These are phyloP conservation scores for Phytophthora europaea DNA, from an alignment of 352 stramenopile genomes.

Conservation along the genomic window DNA sequence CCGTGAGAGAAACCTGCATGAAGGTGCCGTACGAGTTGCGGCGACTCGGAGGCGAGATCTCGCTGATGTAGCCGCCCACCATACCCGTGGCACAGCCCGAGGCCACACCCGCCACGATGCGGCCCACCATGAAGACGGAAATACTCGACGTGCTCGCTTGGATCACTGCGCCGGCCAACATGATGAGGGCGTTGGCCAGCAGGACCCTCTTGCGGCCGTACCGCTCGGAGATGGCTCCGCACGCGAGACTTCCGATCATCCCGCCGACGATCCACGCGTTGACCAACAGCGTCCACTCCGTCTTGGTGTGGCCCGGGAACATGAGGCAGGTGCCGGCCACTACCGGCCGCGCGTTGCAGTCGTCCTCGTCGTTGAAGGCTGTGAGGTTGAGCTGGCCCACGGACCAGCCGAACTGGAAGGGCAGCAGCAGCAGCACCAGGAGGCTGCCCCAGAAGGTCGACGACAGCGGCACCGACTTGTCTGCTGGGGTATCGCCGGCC, in stretches of 20 bases:
- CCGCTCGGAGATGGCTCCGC: constrained; percentile 41
- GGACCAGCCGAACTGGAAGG: constrained; percentile 51
- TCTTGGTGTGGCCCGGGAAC: constrained; percentile 33
- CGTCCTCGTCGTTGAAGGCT: constrained; percentile 45
- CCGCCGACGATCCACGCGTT: constrained; percentile 69
- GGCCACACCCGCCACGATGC: constrained; percentile 48
- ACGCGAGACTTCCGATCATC: constrained; percentile 57
- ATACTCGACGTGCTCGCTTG: constrained; percentile 45
- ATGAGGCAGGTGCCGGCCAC: constrained; percentile 36
- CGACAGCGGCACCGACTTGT: constrained; percentile 20
- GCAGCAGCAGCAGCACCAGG: constrained; percentile 55
- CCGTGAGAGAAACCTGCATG: constrained; percentile 52
- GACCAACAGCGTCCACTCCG: constrained; percentile 59
- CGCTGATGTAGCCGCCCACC: constrained; percentile 48
- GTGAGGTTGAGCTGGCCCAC: constrained; percentile 60
- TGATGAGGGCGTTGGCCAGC: constrained; percentile 40
- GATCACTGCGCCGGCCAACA: constrained; percentile 44
- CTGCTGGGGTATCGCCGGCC: not conserved
- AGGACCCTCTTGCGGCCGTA: constrained; percentile 57
- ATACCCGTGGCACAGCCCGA: constrained; percentile 48
- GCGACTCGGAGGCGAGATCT: constrained; percentile 49
- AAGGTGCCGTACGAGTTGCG: constrained; percentile 44
- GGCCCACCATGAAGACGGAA: constrained; percentile 47
- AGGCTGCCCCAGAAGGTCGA: constrained; percentile 58
- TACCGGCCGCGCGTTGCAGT: constrained; percentile 52